phyloP scores from a whole-genome alignment of 805 yeast genomes.

The Myxozyma monticola region DNA sequence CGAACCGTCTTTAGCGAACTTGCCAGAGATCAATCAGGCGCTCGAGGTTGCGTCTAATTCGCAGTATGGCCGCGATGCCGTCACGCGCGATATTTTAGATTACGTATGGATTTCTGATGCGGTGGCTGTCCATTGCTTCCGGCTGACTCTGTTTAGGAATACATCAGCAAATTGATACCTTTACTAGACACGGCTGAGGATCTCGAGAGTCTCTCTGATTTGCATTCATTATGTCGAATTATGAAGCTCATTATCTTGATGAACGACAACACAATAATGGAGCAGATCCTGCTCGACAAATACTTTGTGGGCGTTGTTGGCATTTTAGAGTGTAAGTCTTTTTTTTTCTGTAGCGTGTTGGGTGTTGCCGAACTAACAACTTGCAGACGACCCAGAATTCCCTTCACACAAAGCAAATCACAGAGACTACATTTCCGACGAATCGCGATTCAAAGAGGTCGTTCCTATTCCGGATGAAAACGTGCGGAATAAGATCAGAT shows the following conservation, averaged over 20 bases:
- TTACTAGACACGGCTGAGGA: slow-evolving; percentile 60
- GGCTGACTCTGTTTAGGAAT: slow-evolving; percentile 39
- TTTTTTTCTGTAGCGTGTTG: background rate
- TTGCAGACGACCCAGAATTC: slow-evolving; percentile 70
- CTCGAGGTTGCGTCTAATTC: slow-evolving; percentile 63
- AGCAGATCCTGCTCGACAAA: slow-evolving; percentile 55
- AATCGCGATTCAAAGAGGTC: slow-evolving; percentile 67
- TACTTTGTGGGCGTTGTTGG: slow-evolving; percentile 65
- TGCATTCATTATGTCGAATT: slow-evolving; percentile 71
- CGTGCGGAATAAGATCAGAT: slow-evolving; percentile 58
- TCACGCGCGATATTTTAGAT: slow-evolving; percentile 57
- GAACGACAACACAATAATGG: slow-evolving; percentile 66
- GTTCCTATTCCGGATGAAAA: slow-evolving; percentile 57
- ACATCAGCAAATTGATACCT: slow-evolving; percentile 52
- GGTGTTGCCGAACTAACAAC: slow-evolving; percentile 17
- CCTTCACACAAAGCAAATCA: slow-evolving; percentile 80
- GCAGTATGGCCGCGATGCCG: slow-evolving; percentile 59
- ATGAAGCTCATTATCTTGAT: slow-evolving; percentile 65
- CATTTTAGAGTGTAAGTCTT: slow-evolving; percentile 61
- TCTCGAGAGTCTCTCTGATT: slow-evolving; percentile 50
- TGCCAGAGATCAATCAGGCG: slow-evolving; percentile 55
- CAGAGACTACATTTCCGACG: slow-evolving; percentile 60
- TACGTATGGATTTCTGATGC: slow-evolving; percentile 27
- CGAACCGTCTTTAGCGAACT: slow-evolving; percentile 51
- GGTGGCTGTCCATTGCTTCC: background rate